Evolutionary conservation across 2,329 filamentous ascomycete genomes (phyloP).

Genomic region (Aspergillus floridensis): DNA sequence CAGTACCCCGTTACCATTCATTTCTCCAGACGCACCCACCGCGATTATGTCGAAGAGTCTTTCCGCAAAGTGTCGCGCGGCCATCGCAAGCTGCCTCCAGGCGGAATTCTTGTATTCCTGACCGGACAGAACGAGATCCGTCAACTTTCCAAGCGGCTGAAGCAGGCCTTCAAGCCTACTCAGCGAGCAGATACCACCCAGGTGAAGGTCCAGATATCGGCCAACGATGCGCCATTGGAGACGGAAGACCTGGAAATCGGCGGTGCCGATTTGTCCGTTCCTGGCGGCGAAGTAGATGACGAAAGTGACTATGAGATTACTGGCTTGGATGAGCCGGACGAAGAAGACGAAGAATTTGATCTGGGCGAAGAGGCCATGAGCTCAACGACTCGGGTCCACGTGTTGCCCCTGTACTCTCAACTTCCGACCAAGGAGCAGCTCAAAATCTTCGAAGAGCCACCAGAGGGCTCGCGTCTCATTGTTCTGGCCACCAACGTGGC

Average conservation of each 20-base stretch:
- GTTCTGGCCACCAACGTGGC: constrained; percentile 95
- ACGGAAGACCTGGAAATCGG: constrained; percentile 85
- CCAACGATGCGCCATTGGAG: constrained; percentile 75
- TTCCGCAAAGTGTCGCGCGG: constrained; percentile 84
- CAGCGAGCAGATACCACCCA: constrained; percentile 52
- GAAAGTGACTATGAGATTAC: constrained; percentile 61
- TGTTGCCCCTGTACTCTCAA: constrained; percentile 91
- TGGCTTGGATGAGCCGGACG: constrained; percentile 57
- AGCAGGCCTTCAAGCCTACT: constrained; percentile 62
- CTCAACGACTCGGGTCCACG: constrained; percentile 69
- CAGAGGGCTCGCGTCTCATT: constrained; percentile 78
- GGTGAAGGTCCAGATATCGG: constrained; percentile 71
- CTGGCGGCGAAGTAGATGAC: constrained; percentile 54
- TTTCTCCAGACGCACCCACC: constrained; percentile 76
- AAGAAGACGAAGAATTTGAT: constrained; percentile 66
- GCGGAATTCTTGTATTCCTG: constrained; percentile 89
- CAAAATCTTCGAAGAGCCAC: constrained; percentile 80
- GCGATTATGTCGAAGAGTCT: constrained; percentile 87
- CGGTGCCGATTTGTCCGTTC: constrained; percentile 45
- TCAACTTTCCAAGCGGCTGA: constrained; percentile 75
- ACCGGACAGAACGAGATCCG: constrained; percentile 92
- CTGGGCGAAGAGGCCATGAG: constrained; percentile 60
- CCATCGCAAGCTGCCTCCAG: constrained; percentile 83
- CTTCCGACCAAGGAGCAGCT: constrained; percentile 88
- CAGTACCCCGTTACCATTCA: constrained; percentile 89